These are phyloP conservation scores for Blastocystis sp. DNA, from an alignment of 352 stramenopile genomes.

Conservation along the genomic window DNA sequence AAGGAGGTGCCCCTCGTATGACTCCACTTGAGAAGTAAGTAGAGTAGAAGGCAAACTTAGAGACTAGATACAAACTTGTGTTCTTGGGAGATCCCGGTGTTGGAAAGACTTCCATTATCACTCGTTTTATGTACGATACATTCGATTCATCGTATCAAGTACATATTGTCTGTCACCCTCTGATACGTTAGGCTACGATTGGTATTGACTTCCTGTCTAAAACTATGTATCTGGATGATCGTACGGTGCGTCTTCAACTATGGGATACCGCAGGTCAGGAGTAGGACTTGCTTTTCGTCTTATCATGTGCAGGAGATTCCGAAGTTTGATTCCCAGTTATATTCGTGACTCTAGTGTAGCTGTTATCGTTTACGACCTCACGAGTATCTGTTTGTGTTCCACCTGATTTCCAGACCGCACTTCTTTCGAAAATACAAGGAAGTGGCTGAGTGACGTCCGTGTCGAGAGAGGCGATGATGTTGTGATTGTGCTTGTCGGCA, in stretches of 20 bases:
- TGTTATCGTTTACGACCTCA: slow-evolving; percentile 99
- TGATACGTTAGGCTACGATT: slow-evolving; percentile 83
- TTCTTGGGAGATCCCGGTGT: slow-evolving; percentile 92
- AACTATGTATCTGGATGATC: slow-evolving; percentile 95
- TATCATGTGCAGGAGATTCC: slow-evolving; percentile 69
- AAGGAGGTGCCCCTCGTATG: slow-evolving; percentile 55
- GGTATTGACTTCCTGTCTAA: slow-evolving; percentile 99
- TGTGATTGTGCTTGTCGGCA: slow-evolving; percentile 98
- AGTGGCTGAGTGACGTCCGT: slow-evolving; percentile 98
- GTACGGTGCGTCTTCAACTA: slow-evolving; percentile 93
- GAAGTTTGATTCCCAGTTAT: slow-evolving; percentile 88
- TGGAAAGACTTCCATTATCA: slow-evolving; percentile 99
- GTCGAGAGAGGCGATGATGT: slow-evolving; percentile 94
- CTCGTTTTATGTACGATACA: slow-evolving; percentile 96
- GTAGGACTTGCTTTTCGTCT: slow-evolving; percentile 65
- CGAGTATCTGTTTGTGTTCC: slow-evolving; percentile 71
- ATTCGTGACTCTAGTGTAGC: slow-evolving; percentile 97
- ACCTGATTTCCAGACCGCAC: slow-evolving; percentile 73
- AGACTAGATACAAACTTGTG: slow-evolving; percentile 68
- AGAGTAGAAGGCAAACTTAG: not conserved
- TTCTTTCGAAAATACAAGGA: slow-evolving; percentile 94
- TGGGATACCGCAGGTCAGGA: slow-evolving; percentile 97
- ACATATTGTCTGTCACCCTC: not conserved
- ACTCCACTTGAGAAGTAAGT: slow-evolving; percentile 39
- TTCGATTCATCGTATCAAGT: slow-evolving; percentile 91